Evolutionary conservation across 495 filamentous ascomycete genomes (phyloP).

Genomic region (Talaromyces thailandensis): DNA sequence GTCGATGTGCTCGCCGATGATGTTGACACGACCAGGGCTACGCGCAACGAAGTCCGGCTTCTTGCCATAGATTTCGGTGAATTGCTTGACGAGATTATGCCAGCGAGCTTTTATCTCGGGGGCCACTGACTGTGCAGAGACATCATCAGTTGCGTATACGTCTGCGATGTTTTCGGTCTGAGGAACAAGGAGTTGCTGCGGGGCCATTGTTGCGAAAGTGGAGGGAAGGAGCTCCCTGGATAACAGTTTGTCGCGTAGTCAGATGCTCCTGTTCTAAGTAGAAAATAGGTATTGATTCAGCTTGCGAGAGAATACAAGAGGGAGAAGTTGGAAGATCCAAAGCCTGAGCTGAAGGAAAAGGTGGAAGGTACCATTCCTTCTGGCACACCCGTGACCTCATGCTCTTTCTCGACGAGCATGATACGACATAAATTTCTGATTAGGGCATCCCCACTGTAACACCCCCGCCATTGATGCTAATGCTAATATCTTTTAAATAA

Average conservation of each 20-base stretch:
- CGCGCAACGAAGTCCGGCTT: conserved; percentile 75
- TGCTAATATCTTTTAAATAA: too few relatives aligned
- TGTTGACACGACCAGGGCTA: conserved; percentile 91
- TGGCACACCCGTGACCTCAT: neutral
- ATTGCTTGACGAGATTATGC: conserved; percentile 59
- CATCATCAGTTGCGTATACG: conserved; percentile 40
- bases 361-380: neutral
- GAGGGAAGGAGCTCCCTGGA: neutral
- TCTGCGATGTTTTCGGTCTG: conserved; percentile 41
- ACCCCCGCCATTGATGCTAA: neutral
- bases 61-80: conserved; percentile 62
- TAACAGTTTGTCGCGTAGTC: conserved; percentile 10
- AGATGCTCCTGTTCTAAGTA: neutral
- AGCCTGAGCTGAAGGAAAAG: neutral
- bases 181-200: conserved; percentile 38
- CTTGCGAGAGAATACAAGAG: neutral
- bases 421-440: neutral
- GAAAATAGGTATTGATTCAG: neutral
- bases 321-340: neutral
- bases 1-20: conserved; percentile 99
- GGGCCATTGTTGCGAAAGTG: conserved; percentile 29
- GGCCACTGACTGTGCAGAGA: conserved; percentile 24
- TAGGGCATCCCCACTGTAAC: neutral
- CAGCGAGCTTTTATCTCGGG: conserved; percentile 49
- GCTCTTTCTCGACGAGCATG: neutral